phyloP scores from a whole-genome alignment of 805 yeast species.

The Kodamaea leandrae region DNA sequence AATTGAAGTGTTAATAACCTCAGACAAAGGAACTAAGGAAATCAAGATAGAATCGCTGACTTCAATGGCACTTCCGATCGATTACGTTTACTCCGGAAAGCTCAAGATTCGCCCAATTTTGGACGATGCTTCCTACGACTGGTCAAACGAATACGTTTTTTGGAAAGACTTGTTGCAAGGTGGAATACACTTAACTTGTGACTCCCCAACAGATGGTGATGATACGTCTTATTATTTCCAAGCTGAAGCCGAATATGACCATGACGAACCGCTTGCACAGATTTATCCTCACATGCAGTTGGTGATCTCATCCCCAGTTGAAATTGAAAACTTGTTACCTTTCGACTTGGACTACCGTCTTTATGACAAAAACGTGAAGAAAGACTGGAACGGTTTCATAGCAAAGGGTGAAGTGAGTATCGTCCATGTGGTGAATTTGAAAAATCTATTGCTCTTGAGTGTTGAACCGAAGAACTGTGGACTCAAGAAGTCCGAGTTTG shows the following conservation, averaged over 20 bases:
- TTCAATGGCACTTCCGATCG: conserved; percentile 70
- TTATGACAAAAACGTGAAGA: conserved; percentile 68
- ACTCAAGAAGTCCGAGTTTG: conserved; percentile 65
- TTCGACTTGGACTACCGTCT: conserved; percentile 72
- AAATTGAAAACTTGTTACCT: conserved; percentile 81
- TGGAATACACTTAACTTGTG: conserved; percentile 61
- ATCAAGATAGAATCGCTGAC: conserved; percentile 51
- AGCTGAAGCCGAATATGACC: conserved; percentile 62
- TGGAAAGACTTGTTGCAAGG: conserved; percentile 63
- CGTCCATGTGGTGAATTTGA: conserved; percentile 76
- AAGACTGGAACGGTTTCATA: conserved; percentile 64
- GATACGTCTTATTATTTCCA: conserved; percentile 62
- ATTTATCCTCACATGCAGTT: conserved; percentile 84
- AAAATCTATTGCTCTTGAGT: conserved; percentile 67
- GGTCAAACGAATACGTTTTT: conserved; percentile 61
- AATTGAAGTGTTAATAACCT: conserved; percentile 44
- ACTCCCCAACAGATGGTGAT: conserved; percentile 36
- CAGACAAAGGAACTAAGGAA: conserved; percentile 27
- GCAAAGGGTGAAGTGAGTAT: conserved; percentile 65
- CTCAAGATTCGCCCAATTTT: conserved; percentile 63
- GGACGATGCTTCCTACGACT: conserved; percentile 51
- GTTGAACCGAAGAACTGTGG: conserved; percentile 64
- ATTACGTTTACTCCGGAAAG: conserved; percentile 55
- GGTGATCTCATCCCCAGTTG: conserved; percentile 78
- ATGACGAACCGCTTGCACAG: conserved; percentile 65